Conservation (phyloP, 192 early-diverging fungal genomes). For the Kappamyces sp. region DNA sequence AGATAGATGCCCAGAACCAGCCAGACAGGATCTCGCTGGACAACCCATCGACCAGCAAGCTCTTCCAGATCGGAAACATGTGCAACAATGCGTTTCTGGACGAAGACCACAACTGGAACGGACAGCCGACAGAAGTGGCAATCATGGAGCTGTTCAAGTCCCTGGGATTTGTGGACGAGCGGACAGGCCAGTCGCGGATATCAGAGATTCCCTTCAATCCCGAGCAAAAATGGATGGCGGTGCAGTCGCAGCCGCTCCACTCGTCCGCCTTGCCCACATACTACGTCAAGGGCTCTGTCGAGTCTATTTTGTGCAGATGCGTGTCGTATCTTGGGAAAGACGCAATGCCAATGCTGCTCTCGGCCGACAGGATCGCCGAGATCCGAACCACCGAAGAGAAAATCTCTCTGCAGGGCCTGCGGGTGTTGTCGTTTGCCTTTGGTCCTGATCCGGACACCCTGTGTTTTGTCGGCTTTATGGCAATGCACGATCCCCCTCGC, state of each 20-base stretch:
- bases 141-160: slow-evolving; percentile 65
- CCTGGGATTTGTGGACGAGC: slow-evolving; percentile 64
- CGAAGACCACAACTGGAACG: slow-evolving; percentile 68
- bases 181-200: slow-evolving; percentile 44
- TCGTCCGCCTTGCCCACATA: slow-evolving; percentile 40
- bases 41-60: slow-evolving; percentile 47
- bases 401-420: slow-evolving; percentile 71
- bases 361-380: slow-evolving; percentile 43
- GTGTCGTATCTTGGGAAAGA: slow-evolving; percentile 52
- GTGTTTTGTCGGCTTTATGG: slow-evolving; percentile 77
- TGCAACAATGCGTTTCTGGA: slow-evolving; percentile 86
- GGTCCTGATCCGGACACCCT: slow-evolving; percentile 48
- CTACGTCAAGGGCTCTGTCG: slow-evolving; percentile 79
- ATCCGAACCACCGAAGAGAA: slow-evolving; percentile 55
- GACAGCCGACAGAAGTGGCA: slow-evolving; percentile 93
- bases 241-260: slow-evolving; percentile 41
- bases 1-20: slow-evolving; percentile 38
- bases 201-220: slow-evolving; percentile 85
- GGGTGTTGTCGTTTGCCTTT: slow-evolving; percentile 79
- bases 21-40: slow-evolving; percentile 34
- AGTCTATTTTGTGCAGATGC: slow-evolving; percentile 71
- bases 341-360: slow-evolving; percentile 45
- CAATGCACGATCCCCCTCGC: slow-evolving; percentile 90
- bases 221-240: slow-evolving; percentile 92
- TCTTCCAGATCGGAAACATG: slow-evolving; percentile 50